These are phyloP conservation scores for Porphyra umbilicalis DNA, from an alignment of 31 red algal genomes.

Conservation along the genomic window DNA sequence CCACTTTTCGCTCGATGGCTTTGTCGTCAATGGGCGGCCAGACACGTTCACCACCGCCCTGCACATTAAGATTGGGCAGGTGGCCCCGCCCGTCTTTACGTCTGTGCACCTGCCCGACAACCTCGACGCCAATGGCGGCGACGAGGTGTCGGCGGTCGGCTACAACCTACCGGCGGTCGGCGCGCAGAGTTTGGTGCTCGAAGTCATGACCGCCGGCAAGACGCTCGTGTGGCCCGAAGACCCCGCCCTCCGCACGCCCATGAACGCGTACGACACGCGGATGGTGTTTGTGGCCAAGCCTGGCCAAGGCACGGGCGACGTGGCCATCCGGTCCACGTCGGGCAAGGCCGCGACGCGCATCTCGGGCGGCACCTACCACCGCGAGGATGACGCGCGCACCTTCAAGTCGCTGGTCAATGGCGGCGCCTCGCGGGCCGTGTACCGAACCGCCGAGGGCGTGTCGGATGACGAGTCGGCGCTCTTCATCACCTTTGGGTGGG, in stretches of 20 bases:
- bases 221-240: neutral
- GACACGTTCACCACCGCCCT: neutral
- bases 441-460: neutral
- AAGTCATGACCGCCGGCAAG: neutral
- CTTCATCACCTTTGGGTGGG: neutral
- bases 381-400: neutral
- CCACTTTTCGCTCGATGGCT: neutral
- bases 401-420: neutral
- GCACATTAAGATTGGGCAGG: neutral
- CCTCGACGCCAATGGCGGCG: neutral
- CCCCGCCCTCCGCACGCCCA: neutral
- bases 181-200: neutral
- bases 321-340: neutral
- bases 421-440: neutral
- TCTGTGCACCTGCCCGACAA: neutral
- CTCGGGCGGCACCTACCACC: neutral
- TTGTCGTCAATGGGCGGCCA: neutral
- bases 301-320: neutral
- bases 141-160: neutral
- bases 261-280: neutral
- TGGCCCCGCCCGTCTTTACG: neutral
- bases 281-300: constrained; percentile 1
- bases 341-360: neutral
- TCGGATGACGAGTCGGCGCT: neutral
- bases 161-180: neutral